A percentile compares a stretch with the other conserved stretches of the same genome.
Conservation (phyloP, 305 asterid species). For the Fraxinus baroniana region DNA sequence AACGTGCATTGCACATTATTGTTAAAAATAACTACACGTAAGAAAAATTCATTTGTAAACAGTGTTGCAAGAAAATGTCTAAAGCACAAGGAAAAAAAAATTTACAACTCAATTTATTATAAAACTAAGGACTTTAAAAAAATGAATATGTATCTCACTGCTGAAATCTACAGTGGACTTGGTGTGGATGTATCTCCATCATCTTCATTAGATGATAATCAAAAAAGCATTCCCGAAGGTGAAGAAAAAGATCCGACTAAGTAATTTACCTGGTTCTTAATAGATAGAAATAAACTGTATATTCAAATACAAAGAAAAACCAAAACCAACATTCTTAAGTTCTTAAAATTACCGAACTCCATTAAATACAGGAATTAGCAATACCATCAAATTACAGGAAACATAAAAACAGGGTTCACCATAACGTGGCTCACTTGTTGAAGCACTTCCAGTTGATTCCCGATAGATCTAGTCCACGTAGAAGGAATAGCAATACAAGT, state of each 20-base stretch:
- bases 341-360: background rate
- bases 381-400: constrained; percentile 1
- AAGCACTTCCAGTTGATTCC: constrained; percentile 80
- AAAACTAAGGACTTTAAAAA: no score
- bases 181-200: no score
- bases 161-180: no score
- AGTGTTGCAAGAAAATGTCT: no score
- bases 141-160: no score
- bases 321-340: background rate
- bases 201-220: background rate
- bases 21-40: no score
- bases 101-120: no score
- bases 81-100: no score
- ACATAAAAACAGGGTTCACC: constrained; percentile 34
- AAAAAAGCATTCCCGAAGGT: background rate
- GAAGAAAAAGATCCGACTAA: background rate
- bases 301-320: background rate
- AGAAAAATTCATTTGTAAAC: no score
- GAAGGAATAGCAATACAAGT: background rate
- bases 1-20: no score
- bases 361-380: constrained; percentile 1
- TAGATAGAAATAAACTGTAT: background rate
- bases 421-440: constrained; percentile 48
- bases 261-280: background rate
- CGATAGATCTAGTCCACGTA: constrained; percentile 49